phyloP scores from a whole-genome alignment of 495 filamentous ascomycete species.

The Penicillium crystallinum region DNA sequence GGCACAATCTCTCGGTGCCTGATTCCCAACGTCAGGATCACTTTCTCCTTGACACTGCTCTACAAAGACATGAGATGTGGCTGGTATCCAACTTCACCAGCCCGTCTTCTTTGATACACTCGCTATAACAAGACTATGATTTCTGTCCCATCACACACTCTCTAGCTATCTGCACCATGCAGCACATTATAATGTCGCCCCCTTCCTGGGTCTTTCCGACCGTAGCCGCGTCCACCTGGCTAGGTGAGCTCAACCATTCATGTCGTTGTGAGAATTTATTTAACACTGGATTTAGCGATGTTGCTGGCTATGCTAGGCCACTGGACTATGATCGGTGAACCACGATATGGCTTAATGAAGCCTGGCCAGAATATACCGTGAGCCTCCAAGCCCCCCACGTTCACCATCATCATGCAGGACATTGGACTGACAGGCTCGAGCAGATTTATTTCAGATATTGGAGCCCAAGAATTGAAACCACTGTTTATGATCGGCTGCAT shows the following conservation, averaged over 20 bases:
- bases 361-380: conserved; percentile 19
- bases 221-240: conserved; percentile 5
- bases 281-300: conserved; percentile 9
- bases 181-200: background rate
- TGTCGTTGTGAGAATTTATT: background rate
- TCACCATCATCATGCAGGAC: background rate
- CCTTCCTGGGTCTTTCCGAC: conserved; percentile 9
- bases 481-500: conserved; percentile 17
- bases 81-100: conserved; percentile 12
- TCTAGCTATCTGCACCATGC: background rate
- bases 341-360: conserved; percentile 16
- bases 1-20: conserved; percentile 6
- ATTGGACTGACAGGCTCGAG: background rate
- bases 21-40: background rate
- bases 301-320: conserved; percentile 16
- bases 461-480: conserved; percentile 15
- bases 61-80: conserved; percentile 3
- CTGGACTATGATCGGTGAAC: conserved; percentile 15
- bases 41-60: conserved; percentile 5
- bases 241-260: conserved; percentile 1
- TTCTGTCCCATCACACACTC: background rate
- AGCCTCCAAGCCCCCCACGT: background rate
- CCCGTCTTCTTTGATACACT: background rate
- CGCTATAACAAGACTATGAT: conserved; percentile 6
- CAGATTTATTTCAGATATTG: conserved; percentile 22